phyloP scores from a whole-genome alignment of 306 rosid species.

The Castanea mollissima region DNA sequence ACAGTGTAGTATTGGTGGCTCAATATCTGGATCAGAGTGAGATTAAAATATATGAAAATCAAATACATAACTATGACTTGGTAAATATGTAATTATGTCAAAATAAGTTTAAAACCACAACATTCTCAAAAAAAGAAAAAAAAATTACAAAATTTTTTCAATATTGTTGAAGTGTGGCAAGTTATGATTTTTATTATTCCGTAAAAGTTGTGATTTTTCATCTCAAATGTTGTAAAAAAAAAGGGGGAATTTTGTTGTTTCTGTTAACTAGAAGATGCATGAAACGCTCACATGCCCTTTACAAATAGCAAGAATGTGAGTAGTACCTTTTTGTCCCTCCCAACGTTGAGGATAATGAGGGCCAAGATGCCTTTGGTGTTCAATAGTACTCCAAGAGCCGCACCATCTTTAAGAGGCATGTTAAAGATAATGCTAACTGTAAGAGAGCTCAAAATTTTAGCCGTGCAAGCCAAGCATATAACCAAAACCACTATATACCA shows the following conservation, averaged over 20 bases:
- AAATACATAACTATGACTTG: background rate
- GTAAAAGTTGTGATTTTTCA: too few species aligned
- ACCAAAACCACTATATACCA: background rate
- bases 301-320: too few species aligned
- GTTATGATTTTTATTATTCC: too few species aligned
- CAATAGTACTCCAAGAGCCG: constrained; percentile 39
- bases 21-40: constrained; percentile 25
- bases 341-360: constrained; percentile 29
- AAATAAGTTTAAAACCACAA: too few species aligned
- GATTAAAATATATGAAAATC: background rate
- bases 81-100: too few species aligned
- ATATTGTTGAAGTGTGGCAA: too few species aligned
- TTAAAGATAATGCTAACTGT: constrained; percentile 13
- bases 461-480: constrained; percentile 7
- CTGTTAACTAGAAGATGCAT: background rate
- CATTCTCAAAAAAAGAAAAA: too few species aligned
- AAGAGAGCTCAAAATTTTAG: constrained; percentile 31
- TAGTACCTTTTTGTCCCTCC: constrained; percentile 33
- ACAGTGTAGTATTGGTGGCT: background rate
- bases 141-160: too few species aligned
- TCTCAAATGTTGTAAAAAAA: too few species aligned
- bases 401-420: constrained; percentile 26
- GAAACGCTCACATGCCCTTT: background rate
- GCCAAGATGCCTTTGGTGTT: constrained; percentile 46
- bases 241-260: too few species aligned